phyloP scores from a whole-genome alignment of 2,329 filamentous ascomycete species.

The Epicoccum nigrum region DNA sequence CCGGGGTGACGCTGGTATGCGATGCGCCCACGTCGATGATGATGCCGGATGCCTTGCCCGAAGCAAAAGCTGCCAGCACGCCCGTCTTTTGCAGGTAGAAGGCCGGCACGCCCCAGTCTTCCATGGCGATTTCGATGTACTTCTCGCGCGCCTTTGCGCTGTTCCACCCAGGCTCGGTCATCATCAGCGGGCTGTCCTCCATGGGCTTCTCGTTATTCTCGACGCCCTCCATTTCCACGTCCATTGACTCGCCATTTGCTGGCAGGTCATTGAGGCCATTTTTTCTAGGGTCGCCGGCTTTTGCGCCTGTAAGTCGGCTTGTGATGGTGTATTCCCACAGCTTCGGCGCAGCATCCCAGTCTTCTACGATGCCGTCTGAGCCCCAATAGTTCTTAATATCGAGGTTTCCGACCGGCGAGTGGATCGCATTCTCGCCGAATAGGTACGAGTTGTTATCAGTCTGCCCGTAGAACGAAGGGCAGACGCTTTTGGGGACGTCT shows the following conservation, averaged over 20 bases:
- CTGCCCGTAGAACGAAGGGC: slow-evolving; percentile 85
- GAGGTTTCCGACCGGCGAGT: slow-evolving; percentile 74
- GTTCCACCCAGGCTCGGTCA: slow-evolving; percentile 97
- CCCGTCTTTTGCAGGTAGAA: slow-evolving; percentile 92
- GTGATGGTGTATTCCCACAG: slow-evolving; percentile 94
- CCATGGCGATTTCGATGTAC: slow-evolving; percentile 94
- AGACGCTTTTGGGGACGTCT: slow-evolving; percentile 91
- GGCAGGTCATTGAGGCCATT: slow-evolving; percentile 75
- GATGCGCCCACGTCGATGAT: slow-evolving; percentile 91
- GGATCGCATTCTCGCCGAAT: slow-evolving; percentile 90
- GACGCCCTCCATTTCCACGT: slow-evolving; percentile 62
- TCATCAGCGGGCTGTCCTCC: slow-evolving; percentile 85
- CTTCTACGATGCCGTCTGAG: slow-evolving; percentile 86
- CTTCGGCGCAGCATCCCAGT: slow-evolving; percentile 90
- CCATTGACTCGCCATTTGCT: slow-evolving; percentile 61
- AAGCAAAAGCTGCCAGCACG: slow-evolving; percentile 88
- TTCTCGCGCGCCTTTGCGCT: slow-evolving; percentile 85
- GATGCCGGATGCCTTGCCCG: slow-evolving; percentile 89
- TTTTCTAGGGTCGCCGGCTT: slow-evolving; percentile 70
- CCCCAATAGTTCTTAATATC: slow-evolving; percentile 93
- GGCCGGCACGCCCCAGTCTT: slow-evolving; percentile 92
- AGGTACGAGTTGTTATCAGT: slow-evolving; percentile 59
- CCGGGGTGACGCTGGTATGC: slow-evolving; percentile 85
- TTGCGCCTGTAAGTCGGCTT: slow-evolving; percentile 80
- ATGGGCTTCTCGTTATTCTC: slow-evolving; percentile 74